These are phyloP conservation scores for Aspergillus jensenii DNA, from an alignment of 2,329 filamentous ascomycete genomes.

Conservation along the genomic window DNA sequence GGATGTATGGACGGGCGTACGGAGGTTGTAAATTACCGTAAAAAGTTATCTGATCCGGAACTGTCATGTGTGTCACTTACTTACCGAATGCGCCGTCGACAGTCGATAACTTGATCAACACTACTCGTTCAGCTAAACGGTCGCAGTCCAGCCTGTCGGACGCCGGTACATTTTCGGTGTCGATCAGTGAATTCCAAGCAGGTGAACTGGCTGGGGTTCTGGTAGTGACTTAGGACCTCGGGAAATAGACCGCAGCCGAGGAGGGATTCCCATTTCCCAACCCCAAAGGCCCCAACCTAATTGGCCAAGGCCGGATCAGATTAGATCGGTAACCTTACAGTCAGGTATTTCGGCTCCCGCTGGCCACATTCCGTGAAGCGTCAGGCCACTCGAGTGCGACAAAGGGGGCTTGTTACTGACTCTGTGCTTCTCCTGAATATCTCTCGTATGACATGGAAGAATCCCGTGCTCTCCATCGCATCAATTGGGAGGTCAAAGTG, in stretches of 20 bases:
- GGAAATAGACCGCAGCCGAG: constrained; percentile 2
- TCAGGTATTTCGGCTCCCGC: not conserved
- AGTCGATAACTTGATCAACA: too few relatives aligned
- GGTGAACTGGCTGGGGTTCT: not conserved
- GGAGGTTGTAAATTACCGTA: constrained; percentile 1
- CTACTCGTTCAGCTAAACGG: too few relatives aligned
- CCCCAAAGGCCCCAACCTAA: not conserved
- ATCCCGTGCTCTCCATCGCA: not conserved
- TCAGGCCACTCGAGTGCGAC: constrained; percentile 8
- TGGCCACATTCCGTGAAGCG: constrained; percentile 5
- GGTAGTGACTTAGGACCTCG: constrained; percentile 1
- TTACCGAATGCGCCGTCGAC: not conserved
- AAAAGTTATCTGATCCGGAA: constrained; percentile 24
- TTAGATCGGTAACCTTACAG: constrained; percentile 23
- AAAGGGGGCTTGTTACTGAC: not conserved
- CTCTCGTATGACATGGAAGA: not conserved
- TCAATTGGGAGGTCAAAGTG: not conserved
- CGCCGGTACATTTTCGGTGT: not conserved
- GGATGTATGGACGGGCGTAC: not conserved
- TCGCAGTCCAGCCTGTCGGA: too few relatives aligned
- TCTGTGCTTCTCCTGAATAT: not conserved
- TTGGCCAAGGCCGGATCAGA: constrained; percentile 22
- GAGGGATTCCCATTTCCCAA: not conserved
- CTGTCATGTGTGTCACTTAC: not conserved
- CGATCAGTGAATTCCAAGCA: not conserved